Evolutionary conservation across 306 rosid genomes (phyloP), one percentile per base, ranked within the genome.

Genomic region (Hylodesmum podocarpum): DNA sequence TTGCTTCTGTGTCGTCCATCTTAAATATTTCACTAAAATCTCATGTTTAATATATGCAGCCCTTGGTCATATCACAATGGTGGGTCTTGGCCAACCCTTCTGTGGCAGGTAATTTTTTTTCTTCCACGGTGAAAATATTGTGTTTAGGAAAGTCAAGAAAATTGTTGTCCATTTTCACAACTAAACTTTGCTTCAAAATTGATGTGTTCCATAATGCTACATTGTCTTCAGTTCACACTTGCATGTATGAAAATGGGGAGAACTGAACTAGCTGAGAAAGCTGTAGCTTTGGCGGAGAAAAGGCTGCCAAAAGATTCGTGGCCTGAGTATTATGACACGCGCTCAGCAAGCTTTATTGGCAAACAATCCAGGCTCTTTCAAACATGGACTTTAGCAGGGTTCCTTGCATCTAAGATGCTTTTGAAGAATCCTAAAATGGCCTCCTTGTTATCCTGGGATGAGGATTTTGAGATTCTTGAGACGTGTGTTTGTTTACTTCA

Each of bases 41-140:
- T 28, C 40, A 31, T 76, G 55, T 55, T 64, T 66, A 36, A 75
- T 61, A 78, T 75, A 68, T 72, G 74, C 96, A 95, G 99, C 53
- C 90, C 99, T 29, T 95, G 97, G 99, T 95, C 99, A 55, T 95
- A 95, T 84, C 99, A 95, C 75, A 95, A 95, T 58, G 98, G 97
- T 25, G 99, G 99, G 72, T 95, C 99, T 70, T 95, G 99, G 99
- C 99, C 99, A 2, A 92, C 99, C 14, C 98, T 95, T 76, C 78
- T 95, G 58, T 95, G 99, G 97, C 99, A 95, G 97, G 98, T 95
- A 75, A 75, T 43, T 40, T 46, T 67, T 61, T 75, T 68, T 77
- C 46, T 16, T 16, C 7, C n/a, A n/a, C n/a, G 11, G 51, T 49
- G 21, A 11, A 47, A n/a, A 53, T 65, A 14, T 15, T 61, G 15